Conservation (phyloP, 768 basidiomycete genomes). For the Termitomyces sp. region DNA sequence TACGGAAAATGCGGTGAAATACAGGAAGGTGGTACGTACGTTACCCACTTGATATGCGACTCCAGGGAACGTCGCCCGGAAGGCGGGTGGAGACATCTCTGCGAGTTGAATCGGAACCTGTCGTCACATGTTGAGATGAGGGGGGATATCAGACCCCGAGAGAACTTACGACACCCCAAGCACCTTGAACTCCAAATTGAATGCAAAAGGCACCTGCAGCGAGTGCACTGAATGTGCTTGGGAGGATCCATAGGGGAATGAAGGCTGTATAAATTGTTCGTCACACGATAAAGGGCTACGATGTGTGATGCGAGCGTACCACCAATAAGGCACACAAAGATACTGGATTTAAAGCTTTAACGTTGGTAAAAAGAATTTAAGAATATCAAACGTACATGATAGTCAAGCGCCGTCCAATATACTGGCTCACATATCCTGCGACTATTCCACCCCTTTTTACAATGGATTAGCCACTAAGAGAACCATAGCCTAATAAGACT, state of each 20-base stretch:
- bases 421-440: constrained; percentile 16
- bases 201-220: constrained; percentile 83
- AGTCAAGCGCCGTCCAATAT: constrained; percentile 17
- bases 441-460: constrained; percentile 13
- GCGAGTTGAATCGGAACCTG: constrained; percentile 71
- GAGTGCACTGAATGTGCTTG: constrained; percentile 58
- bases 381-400: constrained; percentile 14
- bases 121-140: constrained; percentile 22
- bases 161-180: constrained; percentile 75
- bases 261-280: constrained; percentile 22
- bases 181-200: constrained; percentile 86
- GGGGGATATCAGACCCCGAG: constrained; percentile 26
- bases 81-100: constrained; percentile 84
- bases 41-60: constrained; percentile 83
- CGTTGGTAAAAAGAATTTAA: not conserved
- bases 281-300: not conserved
- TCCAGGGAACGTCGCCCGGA: constrained; percentile 84
- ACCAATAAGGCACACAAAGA: constrained; percentile 52
- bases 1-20: not conserved
- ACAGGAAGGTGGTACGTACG: constrained; percentile 25
- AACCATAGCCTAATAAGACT: not conserved
- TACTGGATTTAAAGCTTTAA: constrained; percentile 21
- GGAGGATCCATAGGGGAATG: constrained; percentile 85
- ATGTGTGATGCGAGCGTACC: constrained; percentile 17
- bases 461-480: not conserved